Base-by-base conservation (phyloP, 2,329 filamentous ascomycete species). In the Exophiala alcalophila region DNA sequence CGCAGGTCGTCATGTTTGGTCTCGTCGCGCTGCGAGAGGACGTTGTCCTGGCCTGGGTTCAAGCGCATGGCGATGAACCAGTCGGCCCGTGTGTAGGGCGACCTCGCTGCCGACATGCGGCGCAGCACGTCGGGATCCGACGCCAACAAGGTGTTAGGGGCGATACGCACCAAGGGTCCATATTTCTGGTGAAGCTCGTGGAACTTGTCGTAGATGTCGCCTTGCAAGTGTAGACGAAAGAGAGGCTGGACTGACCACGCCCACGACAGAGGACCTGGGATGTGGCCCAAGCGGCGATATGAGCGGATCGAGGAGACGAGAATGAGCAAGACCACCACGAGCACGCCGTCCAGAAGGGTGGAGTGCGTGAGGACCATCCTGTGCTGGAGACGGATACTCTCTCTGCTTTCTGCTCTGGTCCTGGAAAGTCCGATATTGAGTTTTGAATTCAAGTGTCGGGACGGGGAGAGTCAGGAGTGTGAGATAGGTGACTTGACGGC, bases 11-110 rank as follows among this genome's bases (percentile, higher is more conserved):
- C 42, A 34, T 55, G 53, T 15, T 39, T 32, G 11, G 9, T 27
- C 24, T 49, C 48, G 28, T 50, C 32, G 10, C 21, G 29, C 15
- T 34, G 21, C n/a, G 44, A 47, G 9, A 54, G 18, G 14, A 54
- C 33, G 21, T 54, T 54, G 27, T 52, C 40, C 15, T 40, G 27
- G 15, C 36, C 28, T 3, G 49, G 51, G 34, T 44, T 35, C 10
- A 55, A 19, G 9, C 39, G 42, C 33, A 49, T 34, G 20, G 36
- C 48, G 6, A 38, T 33, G 37, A 50, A 54, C 45, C 48, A 55
- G 19, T 47, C 34, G 10, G 40, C 37, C 20, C 50, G 37, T 7
- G 34, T 42, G 33, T 53, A 55, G n/a, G 34, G 31, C 7, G 47
- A 51, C 9, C 50, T 19, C 7, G 32, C 36, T 6, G 44, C 50